Evolutionary conservation across 208 protist genomes (phyloP).

Genomic region (Leishmania major): DNA sequence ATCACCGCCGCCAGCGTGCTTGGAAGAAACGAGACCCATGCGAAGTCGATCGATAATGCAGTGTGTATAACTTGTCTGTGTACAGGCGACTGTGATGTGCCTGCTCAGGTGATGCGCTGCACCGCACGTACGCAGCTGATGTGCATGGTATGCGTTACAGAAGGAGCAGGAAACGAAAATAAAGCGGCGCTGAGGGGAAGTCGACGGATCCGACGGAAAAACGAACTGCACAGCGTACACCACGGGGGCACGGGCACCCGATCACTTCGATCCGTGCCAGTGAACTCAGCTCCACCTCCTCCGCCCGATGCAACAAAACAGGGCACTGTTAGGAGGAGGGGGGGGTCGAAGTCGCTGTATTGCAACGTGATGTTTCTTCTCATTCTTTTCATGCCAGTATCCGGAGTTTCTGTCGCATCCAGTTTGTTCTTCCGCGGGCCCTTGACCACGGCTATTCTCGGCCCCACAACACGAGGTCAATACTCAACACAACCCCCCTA

Average conservation of each 20-base stretch:
- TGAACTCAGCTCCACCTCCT: background rate
- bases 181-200: background rate
- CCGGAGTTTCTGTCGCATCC: background rate
- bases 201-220: background rate
- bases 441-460: background rate
- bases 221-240: background rate
- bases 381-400: background rate
- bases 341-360: background rate
- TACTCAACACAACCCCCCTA: background rate
- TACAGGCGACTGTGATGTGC: background rate
- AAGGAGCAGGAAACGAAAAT: background rate
- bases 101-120: background rate
- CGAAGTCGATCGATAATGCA: background rate
- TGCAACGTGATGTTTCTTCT: background rate
- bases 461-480: background rate
- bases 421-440: background rate
- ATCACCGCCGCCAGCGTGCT: background rate
- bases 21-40: conserved; percentile 30
- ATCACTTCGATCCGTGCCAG: background rate
- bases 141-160: background rate
- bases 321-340: background rate
- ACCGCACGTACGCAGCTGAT: background rate
- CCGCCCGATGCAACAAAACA: background rate
- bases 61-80: background rate
- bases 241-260: background rate